A percentile compares a stretch with the other conserved stretches of the same genome.
Conservation (phyloP, 2,329 filamentous ascomycete genomes). For the Talaromyces rugulosus region DNA sequence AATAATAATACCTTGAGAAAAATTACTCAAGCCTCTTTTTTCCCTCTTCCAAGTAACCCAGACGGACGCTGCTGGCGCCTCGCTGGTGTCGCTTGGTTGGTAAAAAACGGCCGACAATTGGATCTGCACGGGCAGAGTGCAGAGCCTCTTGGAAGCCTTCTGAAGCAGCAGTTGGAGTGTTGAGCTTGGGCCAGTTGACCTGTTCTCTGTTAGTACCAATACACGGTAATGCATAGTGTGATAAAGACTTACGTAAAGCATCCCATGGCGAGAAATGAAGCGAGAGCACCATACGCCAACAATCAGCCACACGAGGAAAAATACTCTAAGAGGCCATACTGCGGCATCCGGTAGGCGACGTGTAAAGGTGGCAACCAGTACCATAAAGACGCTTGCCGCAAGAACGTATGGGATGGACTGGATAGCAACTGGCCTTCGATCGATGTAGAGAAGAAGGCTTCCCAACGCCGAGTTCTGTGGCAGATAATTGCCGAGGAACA, state of each 20-base stretch:
- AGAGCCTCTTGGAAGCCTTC: conserved; percentile 89
- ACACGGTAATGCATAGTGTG: background rate
- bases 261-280: conserved; percentile 80
- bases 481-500: conserved; percentile 84
- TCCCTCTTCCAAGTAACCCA: conserved; percentile 86
- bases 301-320: conserved; percentile 71
- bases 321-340: conserved; percentile 75
- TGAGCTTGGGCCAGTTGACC: conserved; percentile 98
- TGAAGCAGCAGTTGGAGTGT: conserved; percentile 76
- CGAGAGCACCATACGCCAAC: conserved; percentile 67
- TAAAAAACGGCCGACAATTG: conserved; percentile 72
- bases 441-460: conserved; percentile 70
- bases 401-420: conserved; percentile 92
- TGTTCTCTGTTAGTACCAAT: conserved; percentile 10
- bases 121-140: conserved; percentile 74
- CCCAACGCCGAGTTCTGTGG: conserved; percentile 69
- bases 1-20: conserved; percentile 1
- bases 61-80: conserved; percentile 74
- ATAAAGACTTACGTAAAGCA: conserved; percentile 76
- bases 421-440: conserved; percentile 78
- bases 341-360: conserved; percentile 66
- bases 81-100: conserved; percentile 64
- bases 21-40: conserved; percentile 88
- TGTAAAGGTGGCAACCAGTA: conserved; percentile 71
- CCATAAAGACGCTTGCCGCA: conserved; percentile 78